Conservation (phyloP, 768 basidiomycete genomes). For the Aureoboletus auriporus region DNA sequence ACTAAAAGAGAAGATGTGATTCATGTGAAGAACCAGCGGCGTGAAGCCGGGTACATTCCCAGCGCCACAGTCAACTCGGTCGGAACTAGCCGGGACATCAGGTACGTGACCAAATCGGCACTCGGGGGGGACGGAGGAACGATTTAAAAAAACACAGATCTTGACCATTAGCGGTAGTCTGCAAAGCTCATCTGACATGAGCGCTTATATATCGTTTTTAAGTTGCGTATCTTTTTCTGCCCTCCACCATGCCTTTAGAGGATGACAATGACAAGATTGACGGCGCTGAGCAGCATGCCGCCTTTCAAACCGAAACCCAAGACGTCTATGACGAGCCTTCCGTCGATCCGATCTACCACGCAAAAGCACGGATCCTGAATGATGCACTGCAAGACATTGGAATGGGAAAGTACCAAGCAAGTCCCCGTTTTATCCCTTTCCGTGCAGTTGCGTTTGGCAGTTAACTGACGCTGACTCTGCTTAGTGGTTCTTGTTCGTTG, state of each 20-base stretch:
- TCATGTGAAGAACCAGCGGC: too few relatives aligned
- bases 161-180: too few relatives aligned
- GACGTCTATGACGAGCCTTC: slow-evolving; percentile 25
- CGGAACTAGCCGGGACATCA: too few relatives aligned
- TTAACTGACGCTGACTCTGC: not conserved
- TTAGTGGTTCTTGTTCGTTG: slow-evolving; percentile 60
- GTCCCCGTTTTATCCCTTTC: not conserved
- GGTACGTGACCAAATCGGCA: too few relatives aligned
- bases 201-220: too few relatives aligned
- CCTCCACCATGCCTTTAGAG: slow-evolving; percentile 17
- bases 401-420: slow-evolving; percentile 66
- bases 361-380: slow-evolving; percentile 55
- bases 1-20: too few relatives aligned
- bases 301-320: slow-evolving; percentile 9
- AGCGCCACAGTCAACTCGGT: too few relatives aligned
- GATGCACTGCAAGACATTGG: slow-evolving; percentile 62
- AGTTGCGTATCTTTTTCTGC: too few relatives aligned
- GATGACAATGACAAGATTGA: slow-evolving; percentile 5
- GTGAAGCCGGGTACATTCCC: too few relatives aligned
- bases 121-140: too few relatives aligned
- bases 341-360: slow-evolving; percentile 56
- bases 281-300: not conserved
- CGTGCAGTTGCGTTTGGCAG: not conserved
- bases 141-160: too few relatives aligned
- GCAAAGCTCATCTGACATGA: too few relatives aligned